Percentiles rank a stretch among this genome's conserved stretches.
These are phyloP conservation scores for Lecanoromycetidae sp. DNA, from an alignment of 2,329 filamentous ascomycete species.

Conservation along the genomic window DNA sequence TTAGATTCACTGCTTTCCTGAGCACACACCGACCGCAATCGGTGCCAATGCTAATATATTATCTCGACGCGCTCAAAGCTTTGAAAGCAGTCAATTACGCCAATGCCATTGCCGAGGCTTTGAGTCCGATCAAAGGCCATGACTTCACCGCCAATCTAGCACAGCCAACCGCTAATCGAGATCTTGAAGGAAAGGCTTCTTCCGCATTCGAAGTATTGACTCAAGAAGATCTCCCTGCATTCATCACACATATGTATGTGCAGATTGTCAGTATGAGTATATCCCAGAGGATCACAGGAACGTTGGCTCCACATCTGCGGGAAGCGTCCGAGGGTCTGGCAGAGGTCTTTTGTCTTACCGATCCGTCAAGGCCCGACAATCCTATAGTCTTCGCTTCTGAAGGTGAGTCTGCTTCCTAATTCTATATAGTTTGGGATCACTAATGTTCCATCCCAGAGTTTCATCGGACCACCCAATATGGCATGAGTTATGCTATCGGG, in stretches of 20 bases:
- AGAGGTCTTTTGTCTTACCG: constrained; percentile 66
- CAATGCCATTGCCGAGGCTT: constrained; percentile 53
- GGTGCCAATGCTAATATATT: constrained; percentile 58
- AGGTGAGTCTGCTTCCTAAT: constrained; percentile 34
- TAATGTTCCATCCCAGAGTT: constrained; percentile 43
- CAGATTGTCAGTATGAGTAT: constrained; percentile 59
- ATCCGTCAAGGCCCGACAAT: constrained; percentile 60
- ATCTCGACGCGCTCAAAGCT: constrained; percentile 60
- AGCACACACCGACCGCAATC: constrained; percentile 48
- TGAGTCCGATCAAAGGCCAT: constrained; percentile 44
- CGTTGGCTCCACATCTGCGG: constrained; percentile 50
- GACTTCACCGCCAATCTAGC: constrained; percentile 43
- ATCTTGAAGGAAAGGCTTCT: constrained; percentile 50
- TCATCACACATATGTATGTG: constrained; percentile 56
- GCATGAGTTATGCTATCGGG: constrained; percentile 60
- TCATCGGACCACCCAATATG: constrained; percentile 62
- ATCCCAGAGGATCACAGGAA: constrained; percentile 55
- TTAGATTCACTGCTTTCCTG: constrained; percentile 58
- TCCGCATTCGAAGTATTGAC: constrained; percentile 54
- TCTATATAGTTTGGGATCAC: constrained; percentile 5
- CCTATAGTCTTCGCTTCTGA: constrained; percentile 68
- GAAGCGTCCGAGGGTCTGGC: constrained; percentile 65
- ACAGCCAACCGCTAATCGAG: constrained; percentile 42
- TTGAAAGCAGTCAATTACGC: constrained; percentile 59
- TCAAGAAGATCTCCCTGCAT: constrained; percentile 58